phyloP scores from a whole-genome alignment of 2,329 filamentous ascomycete species.

The Colletotrichum sp. region DNA sequence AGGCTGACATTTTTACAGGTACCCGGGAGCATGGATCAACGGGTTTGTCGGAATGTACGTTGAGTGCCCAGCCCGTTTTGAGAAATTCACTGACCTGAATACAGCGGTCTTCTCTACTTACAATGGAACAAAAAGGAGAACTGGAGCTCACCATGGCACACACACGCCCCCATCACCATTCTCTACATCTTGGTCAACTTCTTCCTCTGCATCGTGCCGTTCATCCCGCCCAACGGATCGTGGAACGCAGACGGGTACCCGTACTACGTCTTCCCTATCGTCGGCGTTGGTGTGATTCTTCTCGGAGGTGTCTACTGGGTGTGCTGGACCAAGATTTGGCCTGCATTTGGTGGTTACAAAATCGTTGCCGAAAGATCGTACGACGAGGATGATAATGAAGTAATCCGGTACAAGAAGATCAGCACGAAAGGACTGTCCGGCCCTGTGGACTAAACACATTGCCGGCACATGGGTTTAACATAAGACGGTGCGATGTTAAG shows the following conservation, averaged over 20 bases:
- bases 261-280: slow-evolving; percentile 61
- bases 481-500: too few relatives aligned
- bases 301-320: slow-evolving; percentile 58
- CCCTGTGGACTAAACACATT: neutral
- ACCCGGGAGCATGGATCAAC: slow-evolving; percentile 58
- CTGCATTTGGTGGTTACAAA: slow-evolving; percentile 53
- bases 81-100: too few relatives aligned
- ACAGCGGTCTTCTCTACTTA: slow-evolving; percentile 55
- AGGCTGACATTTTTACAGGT: too few relatives aligned
- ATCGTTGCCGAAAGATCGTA: slow-evolving; percentile 48
- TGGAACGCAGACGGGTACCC: slow-evolving; percentile 56
- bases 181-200: slow-evolving; percentile 56
- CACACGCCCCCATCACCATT: slow-evolving; percentile 50
- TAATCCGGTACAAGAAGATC: slow-evolving; percentile 44
- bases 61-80: too few relatives aligned
- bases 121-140: slow-evolving; percentile 54
- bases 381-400: slow-evolving; percentile 43
- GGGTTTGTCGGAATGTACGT: slow-evolving; percentile 44
- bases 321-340: slow-evolving; percentile 56
- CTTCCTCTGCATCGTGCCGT: slow-evolving; percentile 58
- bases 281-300: slow-evolving; percentile 56
- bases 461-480: too few relatives aligned
- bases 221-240: slow-evolving; percentile 56
- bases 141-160: slow-evolving; percentile 59
- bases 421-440: neutral